These are phyloP conservation scores for Colletotrichum sp. DNA, from an alignment of 2,329 filamentous ascomycete species.

Conservation along the genomic window DNA sequence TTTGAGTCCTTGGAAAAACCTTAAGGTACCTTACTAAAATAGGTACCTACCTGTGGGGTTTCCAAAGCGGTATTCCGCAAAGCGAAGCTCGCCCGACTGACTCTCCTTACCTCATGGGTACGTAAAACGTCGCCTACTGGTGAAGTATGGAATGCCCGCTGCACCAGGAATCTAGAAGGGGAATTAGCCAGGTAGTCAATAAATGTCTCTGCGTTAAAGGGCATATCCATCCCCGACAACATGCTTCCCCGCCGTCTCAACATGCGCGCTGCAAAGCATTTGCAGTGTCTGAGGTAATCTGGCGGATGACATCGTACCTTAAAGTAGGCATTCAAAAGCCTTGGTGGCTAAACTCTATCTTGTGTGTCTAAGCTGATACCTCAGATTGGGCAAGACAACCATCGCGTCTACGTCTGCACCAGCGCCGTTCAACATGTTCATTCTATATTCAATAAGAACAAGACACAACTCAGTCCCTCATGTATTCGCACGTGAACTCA, in stretches of 20 bases:
- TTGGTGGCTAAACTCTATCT: constrained; percentile 7
- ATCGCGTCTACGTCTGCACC: neutral
- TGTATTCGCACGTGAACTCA: neutral
- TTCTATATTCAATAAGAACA: neutral
- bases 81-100: neutral
- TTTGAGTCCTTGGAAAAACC: neutral
- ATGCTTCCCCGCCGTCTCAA: neutral
- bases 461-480: neutral
- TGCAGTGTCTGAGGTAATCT: neutral
- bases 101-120: neutral
- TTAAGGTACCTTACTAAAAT: no score
- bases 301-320: neutral
- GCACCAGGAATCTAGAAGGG: neutral
- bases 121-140: neutral
- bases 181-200: neutral
- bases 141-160: neutral
- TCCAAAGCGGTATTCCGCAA: neutral
- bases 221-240: neutral
- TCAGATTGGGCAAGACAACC: constrained; percentile 3
- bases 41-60: no score
- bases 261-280: neutral
- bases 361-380: neutral
- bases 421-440: neutral
- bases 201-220: neutral
- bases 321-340: neutral